Base-by-base conservation (phyloP, 2,329 filamentous ascomycete genomes). In the Cyclaneusma minus region DNA sequence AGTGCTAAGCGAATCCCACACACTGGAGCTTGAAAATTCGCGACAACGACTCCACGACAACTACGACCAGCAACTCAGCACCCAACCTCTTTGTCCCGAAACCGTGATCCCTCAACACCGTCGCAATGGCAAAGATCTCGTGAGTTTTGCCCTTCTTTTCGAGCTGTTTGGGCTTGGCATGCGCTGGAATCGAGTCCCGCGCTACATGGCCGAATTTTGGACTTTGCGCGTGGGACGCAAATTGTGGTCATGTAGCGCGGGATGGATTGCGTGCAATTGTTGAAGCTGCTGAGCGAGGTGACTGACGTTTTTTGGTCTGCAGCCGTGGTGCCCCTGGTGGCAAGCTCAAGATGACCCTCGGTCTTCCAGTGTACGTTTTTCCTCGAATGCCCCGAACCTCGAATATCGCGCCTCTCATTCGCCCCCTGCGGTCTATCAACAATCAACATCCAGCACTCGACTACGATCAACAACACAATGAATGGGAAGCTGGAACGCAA, bases 301-400 rank as follows among this genome's bases (percentile, higher is more conserved):
- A 28, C 38, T 40, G 29, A 40, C 30, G 16, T 17, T 27, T 13
- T 16, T 34, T 21, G 20, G 14, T 19, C 19, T 40, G 46, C 47
- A 76, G 70, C 43, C 70, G 83, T 73, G 81, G 79, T 80, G 79
- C 83, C 71, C 80, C 85, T 55, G 89, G 89, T 75, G 91, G 91
- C 81, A 98, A 98, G 81, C 81, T 95, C 55, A 95, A 93, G 81
- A 98, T 98, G 89, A 94, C 89, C 62, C 83, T 98, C 64, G 89
- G 83, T 94, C 84, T 98, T 54, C 89, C 89, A 65, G 84, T 93
- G 85, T 94, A 92, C 62, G 84, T 81, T 52, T 39, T 25, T 14
- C 28, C 11, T 25, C 24, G 24, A 25, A 21, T 22, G 12, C 15
- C 24, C 19, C 25, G 25, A 31, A 13, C 12, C n/a, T 25, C 21